Base-by-base conservation (phyloP, 2,329 filamentous ascomycete genomes). In the Scedosporium apiospermum region DNA sequence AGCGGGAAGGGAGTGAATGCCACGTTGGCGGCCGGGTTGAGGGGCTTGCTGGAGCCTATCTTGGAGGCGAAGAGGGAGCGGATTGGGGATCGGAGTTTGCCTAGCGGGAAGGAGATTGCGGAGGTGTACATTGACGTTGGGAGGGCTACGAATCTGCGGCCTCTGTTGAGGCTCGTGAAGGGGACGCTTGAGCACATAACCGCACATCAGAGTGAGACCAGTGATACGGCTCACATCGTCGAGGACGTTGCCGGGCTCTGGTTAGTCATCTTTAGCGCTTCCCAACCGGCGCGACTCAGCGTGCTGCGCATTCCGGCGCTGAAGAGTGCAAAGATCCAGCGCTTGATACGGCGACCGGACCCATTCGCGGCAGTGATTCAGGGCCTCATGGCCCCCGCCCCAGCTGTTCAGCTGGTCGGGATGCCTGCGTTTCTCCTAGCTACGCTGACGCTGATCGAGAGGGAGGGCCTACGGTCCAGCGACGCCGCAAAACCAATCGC, bases 361-460 rank as follows among this genome's bases (percentile, higher is more conserved):
- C 53, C 53, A 14, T 62, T 62, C 38, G 3, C 53, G 23, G 38
- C 61, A 14, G 30, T 51, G 6, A 30, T 65, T 44, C 34, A 51
- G 30, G 53, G 26, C 51, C 30, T 63, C 10, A 21, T 65, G 5
- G 57, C 63, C 4, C 63, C 44, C 55, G 18, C 57, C 34, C 58
- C 61, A 12, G 34, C 60, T 5, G 42, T 57, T 12, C 38, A 58
- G n/a, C n/a, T 58, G 2, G 23, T 42, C 14, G 14, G 27, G 0
- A 30, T 66, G 14, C 16, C 63, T 4, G 27, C 60, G 7, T 57
- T 61, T 7, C 34, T 65, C n/a, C 23, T 65, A 23, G 58, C 57
- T 21, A 65, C 63, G 57, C 64, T 64, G 42, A 27, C 63, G 12
- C 61, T 63, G 7, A 58, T 64, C 27, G 61, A 61, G 23, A 53